Percentiles rank a stretch among this genome's conserved stretches.
These are phyloP conservation scores for Tulasnella sp. DNA, from an alignment of 768 basidiomycete genomes.

Conservation along the genomic window DNA sequence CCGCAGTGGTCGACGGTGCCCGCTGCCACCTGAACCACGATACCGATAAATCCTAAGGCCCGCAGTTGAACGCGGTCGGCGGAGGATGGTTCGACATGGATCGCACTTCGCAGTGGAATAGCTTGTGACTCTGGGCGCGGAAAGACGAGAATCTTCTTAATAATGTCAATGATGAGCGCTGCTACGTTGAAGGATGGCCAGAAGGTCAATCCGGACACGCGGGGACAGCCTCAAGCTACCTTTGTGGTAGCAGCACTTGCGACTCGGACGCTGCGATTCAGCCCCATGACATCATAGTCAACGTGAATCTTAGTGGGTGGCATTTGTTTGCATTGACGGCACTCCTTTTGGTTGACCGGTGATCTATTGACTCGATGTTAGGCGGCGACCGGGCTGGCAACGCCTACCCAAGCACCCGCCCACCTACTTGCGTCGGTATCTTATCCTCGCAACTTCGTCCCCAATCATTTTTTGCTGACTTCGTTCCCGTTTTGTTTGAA, in stretches of 20 bases:
- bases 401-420: constrained; percentile 34
- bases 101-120: no score
- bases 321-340: no score
- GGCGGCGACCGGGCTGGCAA: constrained; percentile 27
- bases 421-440: constrained; percentile 36
- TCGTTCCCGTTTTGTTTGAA: neutral
- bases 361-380: neutral
- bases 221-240: constrained; percentile 37
- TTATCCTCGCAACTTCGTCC: neutral
- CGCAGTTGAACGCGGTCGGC: constrained; percentile 33
- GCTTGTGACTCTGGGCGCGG: no score
- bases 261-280: constrained; percentile 35
- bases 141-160: constrained; percentile 21
- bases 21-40: constrained; percentile 30
- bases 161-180: constrained; percentile 26
- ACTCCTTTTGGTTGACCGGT: no score
- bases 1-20: constrained; percentile 9
- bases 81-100: neutral
- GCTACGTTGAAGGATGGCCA: neutral
- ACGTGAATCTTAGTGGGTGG: constrained; percentile 37
- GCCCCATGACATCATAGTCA: constrained; percentile 39
- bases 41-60: constrained; percentile 32
- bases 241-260: constrained; percentile 35
- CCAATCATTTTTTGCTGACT: neutral
- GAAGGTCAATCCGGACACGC: constrained; percentile 28